These are phyloP conservation scores for Spinellus fusiger DNA, from an alignment of 192 early-diverging fungal genomes.

Conservation along the genomic window DNA sequence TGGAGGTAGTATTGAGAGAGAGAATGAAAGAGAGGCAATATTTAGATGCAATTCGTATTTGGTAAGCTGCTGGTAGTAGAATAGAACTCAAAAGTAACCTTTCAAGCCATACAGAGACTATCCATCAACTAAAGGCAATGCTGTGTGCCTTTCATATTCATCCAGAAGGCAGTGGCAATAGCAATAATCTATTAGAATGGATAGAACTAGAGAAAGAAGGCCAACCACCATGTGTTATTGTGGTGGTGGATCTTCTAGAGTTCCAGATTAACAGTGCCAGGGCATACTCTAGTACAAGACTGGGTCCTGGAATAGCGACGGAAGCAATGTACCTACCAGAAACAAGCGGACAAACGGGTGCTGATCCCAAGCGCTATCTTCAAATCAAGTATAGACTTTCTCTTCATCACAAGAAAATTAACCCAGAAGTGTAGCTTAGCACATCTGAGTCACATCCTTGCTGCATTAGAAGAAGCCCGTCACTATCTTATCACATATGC, in stretches of 20 bases:
- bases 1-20: not conserved
- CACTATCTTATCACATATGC: not conserved
- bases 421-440: not conserved
- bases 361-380: not conserved
- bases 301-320: not conserved
- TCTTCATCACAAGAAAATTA: not conserved
- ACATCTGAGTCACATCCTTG: not conserved
- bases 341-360: not conserved
- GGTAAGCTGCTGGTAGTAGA: not conserved
- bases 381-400: not conserved
- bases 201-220: constrained; percentile 2
- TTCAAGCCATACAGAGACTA: not conserved
- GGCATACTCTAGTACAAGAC: not conserved
- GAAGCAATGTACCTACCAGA: not conserved
- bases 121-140: not conserved
- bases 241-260: constrained; percentile 7
- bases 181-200: constrained; percentile 3
- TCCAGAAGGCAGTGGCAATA: not conserved
- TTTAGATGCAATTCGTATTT: constrained; percentile 9
- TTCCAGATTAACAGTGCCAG: not conserved
- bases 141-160: not conserved
- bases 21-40: not conserved
- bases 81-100: not conserved
- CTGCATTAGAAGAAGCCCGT: not conserved
- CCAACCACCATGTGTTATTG: constrained; percentile 5